Evolutionary conservation across 129 eudicot species (phyloP).

Genomic region (Cynara cardunculus): DNA sequence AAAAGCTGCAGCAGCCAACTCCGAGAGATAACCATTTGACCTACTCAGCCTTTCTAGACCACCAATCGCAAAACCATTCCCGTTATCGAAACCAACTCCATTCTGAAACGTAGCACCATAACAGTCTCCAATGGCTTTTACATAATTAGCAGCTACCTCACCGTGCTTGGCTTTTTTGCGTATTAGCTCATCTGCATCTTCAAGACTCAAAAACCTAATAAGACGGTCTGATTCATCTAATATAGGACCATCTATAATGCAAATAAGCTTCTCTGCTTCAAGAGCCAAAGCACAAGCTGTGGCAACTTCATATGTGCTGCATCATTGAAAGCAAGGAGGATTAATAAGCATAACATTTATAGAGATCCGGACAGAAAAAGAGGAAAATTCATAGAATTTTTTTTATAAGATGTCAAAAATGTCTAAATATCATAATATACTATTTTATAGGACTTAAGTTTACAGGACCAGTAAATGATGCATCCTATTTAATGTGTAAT

Average conservation of each 20-base stretch:
- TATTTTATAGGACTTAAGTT: too few relatives aligned
- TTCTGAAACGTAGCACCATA: not conserved
- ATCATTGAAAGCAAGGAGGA: conserved; percentile 16
- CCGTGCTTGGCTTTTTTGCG: conserved; percentile 84
- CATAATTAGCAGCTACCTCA: conserved; percentile 88
- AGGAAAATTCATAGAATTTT: too few relatives aligned
- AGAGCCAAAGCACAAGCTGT: conserved; percentile 98
- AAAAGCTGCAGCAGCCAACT: conserved; percentile 98
- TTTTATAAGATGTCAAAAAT: not conserved
- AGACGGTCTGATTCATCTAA: conserved; percentile 80
- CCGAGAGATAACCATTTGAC: conserved; percentile 80
- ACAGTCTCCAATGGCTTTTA: conserved; percentile 60
- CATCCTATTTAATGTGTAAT: too few relatives aligned
- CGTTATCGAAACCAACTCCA: conserved; percentile 71
- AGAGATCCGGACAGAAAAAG: too few relatives aligned
- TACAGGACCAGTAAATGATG: not conserved
- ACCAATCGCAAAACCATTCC: conserved; percentile 93
- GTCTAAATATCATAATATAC: not conserved
- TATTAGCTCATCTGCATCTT: conserved; percentile 78
- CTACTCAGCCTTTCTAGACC: conserved; percentile 83
- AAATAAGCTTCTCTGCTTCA: conserved; percentile 92
- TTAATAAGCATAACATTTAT: not conserved
- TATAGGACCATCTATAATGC: conserved; percentile 90
- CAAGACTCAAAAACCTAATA: conserved; percentile 76
- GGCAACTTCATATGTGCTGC: conserved; percentile 96